Base-by-base conservation (phyloP, 23 red algal species). In the Rhodosorus marinus region DNA sequence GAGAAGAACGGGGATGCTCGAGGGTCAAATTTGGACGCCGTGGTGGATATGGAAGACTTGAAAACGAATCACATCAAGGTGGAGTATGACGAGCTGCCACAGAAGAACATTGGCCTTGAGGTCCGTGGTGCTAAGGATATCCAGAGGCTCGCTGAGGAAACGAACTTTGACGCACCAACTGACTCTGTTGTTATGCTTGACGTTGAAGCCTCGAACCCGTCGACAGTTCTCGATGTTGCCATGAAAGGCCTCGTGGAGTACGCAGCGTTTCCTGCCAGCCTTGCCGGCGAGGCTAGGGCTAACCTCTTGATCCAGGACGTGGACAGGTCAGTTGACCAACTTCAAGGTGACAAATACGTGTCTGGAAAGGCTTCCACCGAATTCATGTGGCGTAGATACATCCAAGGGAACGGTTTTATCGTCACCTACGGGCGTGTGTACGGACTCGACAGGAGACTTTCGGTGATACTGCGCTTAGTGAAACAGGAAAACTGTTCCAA, bases 371-470 rank as follows among this genome's bases (percentile, higher is more conserved):
- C n/a, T n/a, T n/a, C n/a, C n/a, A n/a, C n/a, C n/a, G n/a, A n/a
- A n/a, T n/a, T n/a, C n/a, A n/a, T n/a, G n/a, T 93, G 84, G 84
- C 70, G 67, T 34, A 54, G 61, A 8, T 76, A 76, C 65, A 69
- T 93, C 19, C 75, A 81, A 20, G 84, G 84, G 20, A 50, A 75
- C 24, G 64, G 69, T 21, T 93, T 83, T 26, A 64, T 65, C 22
- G 72, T 76, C 62, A 64, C 84, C 8, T 66, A 51, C 31, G 34
- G 68, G 20, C 38, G 26, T 8, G 68, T 43, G 3, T 63, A 76
- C 6, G 20, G 59, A 28, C 32, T 51, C 8, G 29, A 20, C 5
- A 51, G 65, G 34, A 61, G 72, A 14, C 69, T 81, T 24, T 71
- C 68, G 14, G 40, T 34, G 11, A 63, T 93, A 24, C 75, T 73